Base-by-base conservation (phyloP, 2,329 filamentous ascomycete species). In the Claviceps maximensis region DNA sequence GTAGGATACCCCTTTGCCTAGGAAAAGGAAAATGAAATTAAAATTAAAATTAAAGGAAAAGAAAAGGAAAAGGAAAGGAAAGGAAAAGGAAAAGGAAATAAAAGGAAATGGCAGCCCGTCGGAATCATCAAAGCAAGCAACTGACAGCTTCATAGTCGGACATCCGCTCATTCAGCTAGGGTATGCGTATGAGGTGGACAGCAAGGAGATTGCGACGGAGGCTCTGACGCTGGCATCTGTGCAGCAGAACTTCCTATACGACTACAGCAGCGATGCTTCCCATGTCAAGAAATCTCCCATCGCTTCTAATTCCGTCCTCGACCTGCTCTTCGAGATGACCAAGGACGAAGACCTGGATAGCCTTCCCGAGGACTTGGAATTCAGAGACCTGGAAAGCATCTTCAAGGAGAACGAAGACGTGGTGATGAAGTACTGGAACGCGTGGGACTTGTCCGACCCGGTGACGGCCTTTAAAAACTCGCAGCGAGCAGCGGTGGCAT, bases 151-250 rank as follows among this genome's bases (percentile, higher is more conserved):
- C 21, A 4, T 58, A 91, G 87, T 95, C 56, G 91, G 86, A 19
- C 88, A 96, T 62, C 87, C 91, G 1, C 74, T 97, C n/a, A 93
- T 97, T 54, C 93, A 97, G 62, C 77, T 98, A 2, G 90, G 83
- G n/a, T 96, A 95, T 65, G 93, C 89, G 10, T 91, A 86, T 63
- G 91, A 98, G 71, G 76, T 97, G 61, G 80, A 87, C 56, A 93
- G 80, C 60, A 86, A 84, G 54, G 91, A 94, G 58, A 66, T 97
- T 21, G 90, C 84, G 48, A 93, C 95, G 69, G 93, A 98, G 72
- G 87, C 89, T 1, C 76, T 98, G 0, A 82, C 80, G 0, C 74
- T 95, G 56, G 74, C 83, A 0, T 73, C 77, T 9, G 70, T 73
- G 1, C 72, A 79, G 60, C 79, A 84, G 66, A 71, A 78, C 64